phyloP scores from a whole-genome alignment of 202 grass and related monocot species.

The Dendrocalamus latiflorus region DNA sequence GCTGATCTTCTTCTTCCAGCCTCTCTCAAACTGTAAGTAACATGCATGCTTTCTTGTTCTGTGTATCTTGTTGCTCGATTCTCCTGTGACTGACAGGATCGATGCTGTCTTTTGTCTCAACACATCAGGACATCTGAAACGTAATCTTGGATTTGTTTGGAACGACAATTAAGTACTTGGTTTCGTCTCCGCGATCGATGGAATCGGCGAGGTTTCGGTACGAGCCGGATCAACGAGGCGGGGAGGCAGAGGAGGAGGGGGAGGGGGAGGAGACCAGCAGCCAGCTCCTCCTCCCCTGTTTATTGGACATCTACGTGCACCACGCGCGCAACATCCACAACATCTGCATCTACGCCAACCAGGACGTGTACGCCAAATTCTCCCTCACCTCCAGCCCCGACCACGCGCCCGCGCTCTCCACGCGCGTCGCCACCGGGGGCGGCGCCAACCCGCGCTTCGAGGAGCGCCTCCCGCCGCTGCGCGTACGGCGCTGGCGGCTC shows the following conservation, averaged over 20 bases:
- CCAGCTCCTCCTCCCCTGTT: neutral
- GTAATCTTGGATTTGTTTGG: neutral
- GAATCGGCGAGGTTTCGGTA: constrained; percentile 15
- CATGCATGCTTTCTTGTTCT: neutral
- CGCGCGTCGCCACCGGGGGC: constrained; percentile 38
- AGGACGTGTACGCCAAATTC: constrained; percentile 87
- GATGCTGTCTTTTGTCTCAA: neutral
- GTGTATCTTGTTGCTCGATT: neutral
- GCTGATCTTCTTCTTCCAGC: neutral
- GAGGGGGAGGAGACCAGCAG: neutral
- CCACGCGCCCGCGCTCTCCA: constrained; percentile 33
- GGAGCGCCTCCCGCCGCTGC: constrained; percentile 47
- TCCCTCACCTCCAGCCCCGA: constrained; percentile 66
- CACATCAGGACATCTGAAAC: neutral
- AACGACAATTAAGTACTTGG: neutral
- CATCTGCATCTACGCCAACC: constrained; percentile 88
- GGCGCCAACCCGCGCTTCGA: constrained; percentile 57
- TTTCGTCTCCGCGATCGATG: neutral
- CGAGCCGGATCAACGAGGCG: neutral
- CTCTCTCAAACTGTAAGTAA: neutral
- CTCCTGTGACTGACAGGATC: neutral
- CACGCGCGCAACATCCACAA: constrained; percentile 60
- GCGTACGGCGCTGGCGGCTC: neutral
- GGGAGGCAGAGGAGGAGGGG: neutral
- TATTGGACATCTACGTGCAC: constrained; percentile 71